phyloP scores from a whole-genome alignment of 2,329 filamentous ascomycete species.

The Acephala macrosclerotiorum region DNA sequence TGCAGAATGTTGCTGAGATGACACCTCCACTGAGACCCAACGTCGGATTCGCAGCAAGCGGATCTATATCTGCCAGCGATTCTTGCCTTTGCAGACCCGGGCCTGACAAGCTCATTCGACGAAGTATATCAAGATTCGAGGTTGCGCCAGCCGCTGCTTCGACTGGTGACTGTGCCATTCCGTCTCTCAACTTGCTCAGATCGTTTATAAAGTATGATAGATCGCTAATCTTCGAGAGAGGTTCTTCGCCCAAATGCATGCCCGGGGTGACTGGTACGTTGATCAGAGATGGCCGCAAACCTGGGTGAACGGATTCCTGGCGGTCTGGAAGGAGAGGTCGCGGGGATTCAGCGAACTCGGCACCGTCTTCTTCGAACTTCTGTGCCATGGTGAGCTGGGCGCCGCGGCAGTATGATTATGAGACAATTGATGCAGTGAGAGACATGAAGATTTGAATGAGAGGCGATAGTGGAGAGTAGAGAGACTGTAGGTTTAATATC shows the following conservation, averaged over 20 bases:
- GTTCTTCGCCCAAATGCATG: slow-evolving; percentile 35
- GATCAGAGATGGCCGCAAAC: slow-evolving; percentile 36
- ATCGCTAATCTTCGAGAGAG: slow-evolving; percentile 18
- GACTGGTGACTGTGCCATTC: slow-evolving; percentile 39
- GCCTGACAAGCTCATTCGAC: slow-evolving; percentile 51
- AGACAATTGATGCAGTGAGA: background rate
- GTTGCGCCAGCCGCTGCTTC: slow-evolving; percentile 45
- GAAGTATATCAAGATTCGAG: slow-evolving; percentile 51
- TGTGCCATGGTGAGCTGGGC: slow-evolving; percentile 27
- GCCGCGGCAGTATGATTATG: slow-evolving; percentile 13
- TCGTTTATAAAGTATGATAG: slow-evolving; percentile 39
- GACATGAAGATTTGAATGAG: background rate
- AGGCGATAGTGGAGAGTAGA: background rate
- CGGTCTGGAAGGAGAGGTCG: slow-evolving; percentile 27
- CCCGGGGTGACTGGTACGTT: slow-evolving; percentile 43
- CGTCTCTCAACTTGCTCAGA: slow-evolving; percentile 24
- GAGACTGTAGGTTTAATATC: background rate
- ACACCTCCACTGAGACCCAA: slow-evolving; percentile 68
- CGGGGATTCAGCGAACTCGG: slow-evolving; percentile 33
- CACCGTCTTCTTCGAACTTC: slow-evolving; percentile 23
- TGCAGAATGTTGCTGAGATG: slow-evolving; percentile 71
- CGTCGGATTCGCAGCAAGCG: slow-evolving; percentile 62
- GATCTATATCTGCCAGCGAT: slow-evolving; percentile 60
- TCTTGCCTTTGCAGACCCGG: slow-evolving; percentile 45
- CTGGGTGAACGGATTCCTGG: slow-evolving; percentile 39